A percentile compares a stretch with the other conserved stretches of the same genome.
These are phyloP conservation scores for Linum tenue DNA, from an alignment of 345 rosid genomes.

Conservation along the genomic window DNA sequence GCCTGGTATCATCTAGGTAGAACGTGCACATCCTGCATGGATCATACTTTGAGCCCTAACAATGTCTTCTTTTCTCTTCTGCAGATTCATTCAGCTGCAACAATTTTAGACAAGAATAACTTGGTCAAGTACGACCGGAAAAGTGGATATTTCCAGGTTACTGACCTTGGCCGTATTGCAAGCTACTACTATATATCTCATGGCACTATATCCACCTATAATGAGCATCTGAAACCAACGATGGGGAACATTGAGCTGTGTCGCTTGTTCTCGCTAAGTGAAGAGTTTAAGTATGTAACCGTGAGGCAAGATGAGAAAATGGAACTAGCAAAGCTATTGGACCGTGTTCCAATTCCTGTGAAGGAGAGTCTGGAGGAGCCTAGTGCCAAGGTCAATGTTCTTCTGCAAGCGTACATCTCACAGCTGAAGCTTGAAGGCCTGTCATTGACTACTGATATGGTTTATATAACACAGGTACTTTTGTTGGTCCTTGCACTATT, in stretches of 20 bases:
- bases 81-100: constrained; percentile 92
- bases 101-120: constrained; percentile 76
- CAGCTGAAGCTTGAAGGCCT: constrained; percentile 96
- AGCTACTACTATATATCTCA: constrained; percentile 87
- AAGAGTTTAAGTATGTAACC: constrained; percentile 87
- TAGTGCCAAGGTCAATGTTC: constrained; percentile 85
- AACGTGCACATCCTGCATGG: not conserved
- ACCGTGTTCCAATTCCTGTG: constrained; percentile 86
- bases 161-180: constrained; percentile 99
- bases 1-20: too few species aligned
- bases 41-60: not conserved
- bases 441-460: constrained; percentile 90
- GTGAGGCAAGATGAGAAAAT: constrained; percentile 98
- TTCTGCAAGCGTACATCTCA: constrained; percentile 91
- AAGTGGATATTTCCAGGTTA: constrained; percentile 93
- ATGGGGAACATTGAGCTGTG: constrained; percentile 96
- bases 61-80: constrained; percentile 4
- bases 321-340: constrained; percentile 93
- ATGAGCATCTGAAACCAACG: constrained; percentile 89
- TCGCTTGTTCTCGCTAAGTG: constrained; percentile 76
- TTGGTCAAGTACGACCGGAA: constrained; percentile 82
- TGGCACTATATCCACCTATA: constrained; percentile 87
- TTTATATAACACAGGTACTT: constrained; percentile 79
- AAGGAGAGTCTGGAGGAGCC: constrained; percentile 97
- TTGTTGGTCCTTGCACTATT: not conserved